Evolutionary conservation across 129 eudicot genomes (phyloP).

Genomic region (Centaurea solstitialis): DNA sequence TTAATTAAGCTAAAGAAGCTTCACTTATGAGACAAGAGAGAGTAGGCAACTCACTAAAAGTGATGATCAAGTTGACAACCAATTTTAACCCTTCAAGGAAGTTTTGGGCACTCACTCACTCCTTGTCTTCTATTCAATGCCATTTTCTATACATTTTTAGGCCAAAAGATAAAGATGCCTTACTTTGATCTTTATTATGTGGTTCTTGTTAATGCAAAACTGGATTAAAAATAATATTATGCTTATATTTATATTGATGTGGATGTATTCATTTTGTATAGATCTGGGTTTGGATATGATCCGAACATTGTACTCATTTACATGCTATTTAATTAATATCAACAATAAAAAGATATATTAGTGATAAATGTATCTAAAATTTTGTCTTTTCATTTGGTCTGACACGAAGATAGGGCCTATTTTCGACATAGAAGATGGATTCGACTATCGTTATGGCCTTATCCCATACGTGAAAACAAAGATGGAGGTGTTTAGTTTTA

Average conservation of each 20-base stretch:
- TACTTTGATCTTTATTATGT: constrained; percentile 40
- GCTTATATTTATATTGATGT: background rate
- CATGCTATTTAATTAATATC: background rate
- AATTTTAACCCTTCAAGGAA: constrained; percentile 36
- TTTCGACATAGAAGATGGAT: background rate
- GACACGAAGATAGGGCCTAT: background rate
- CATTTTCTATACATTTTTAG: constrained; percentile 36
- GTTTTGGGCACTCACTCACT: constrained; percentile 35
- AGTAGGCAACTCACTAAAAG: constrained; percentile 28
- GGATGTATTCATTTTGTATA: background rate
- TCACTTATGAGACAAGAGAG: constrained; percentile 33
- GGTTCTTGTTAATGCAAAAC: constrained; percentile 18
- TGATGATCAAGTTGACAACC: constrained; percentile 33
- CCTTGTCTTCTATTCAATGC: constrained; percentile 52
- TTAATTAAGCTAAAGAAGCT: constrained; percentile 37
- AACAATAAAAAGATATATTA: background rate
- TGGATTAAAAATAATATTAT: background rate
- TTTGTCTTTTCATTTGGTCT: background rate
- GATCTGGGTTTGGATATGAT: background rate
- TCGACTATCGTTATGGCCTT: background rate
- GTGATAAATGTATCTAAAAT: background rate
- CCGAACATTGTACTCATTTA: background rate
- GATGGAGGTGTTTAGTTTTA: constrained; percentile 22
- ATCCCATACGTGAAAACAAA: constrained; percentile 15
- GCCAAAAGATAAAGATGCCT: constrained; percentile 39